Percentiles rank a stretch among this genome's conserved stretches.
These are phyloP conservation scores for Rhizomucor miehei DNA, from an alignment of 371 early-diverging fungal genomes.

Conservation along the genomic window DNA sequence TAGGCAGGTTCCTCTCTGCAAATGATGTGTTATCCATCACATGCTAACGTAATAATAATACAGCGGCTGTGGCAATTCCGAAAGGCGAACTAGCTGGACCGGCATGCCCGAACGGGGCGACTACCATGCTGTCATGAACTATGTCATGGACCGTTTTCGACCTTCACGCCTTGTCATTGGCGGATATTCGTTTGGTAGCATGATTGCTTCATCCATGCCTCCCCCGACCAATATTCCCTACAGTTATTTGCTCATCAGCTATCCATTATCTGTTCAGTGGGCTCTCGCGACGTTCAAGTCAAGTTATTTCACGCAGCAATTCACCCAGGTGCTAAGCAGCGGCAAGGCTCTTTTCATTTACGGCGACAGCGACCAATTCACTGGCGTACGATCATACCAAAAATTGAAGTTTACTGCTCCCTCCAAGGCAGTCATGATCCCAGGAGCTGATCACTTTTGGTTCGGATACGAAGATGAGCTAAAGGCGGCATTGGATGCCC, in stretches of 20 bases:
- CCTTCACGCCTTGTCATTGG: conserved; percentile 4
- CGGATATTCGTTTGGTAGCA: conserved; percentile 49
- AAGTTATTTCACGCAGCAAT: conserved; percentile 24
- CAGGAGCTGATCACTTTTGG: conserved; percentile 39
- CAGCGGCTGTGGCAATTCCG: conserved; percentile 53
- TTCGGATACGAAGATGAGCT: conserved; percentile 16
- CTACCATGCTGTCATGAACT: conserved; percentile 46
- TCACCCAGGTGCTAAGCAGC: conserved; percentile 4
- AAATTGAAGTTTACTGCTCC: conserved; percentile 20
- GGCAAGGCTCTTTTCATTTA: conserved; percentile 20
- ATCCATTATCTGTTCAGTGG: conserved; percentile 42
- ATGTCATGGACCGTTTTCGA: conserved; percentile 13
- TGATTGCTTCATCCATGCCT: conserved; percentile 38
- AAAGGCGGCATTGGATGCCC: too few species aligned
- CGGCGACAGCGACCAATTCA: conserved; percentile 42
- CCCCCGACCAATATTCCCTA: conserved; percentile 8
- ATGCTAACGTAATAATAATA: not conserved
- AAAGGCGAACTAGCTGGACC: conserved; percentile 57
- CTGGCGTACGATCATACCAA: conserved; percentile 19
- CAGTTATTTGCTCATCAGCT: conserved; percentile 34
- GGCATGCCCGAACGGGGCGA: conserved; percentile 56
- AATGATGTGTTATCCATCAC: not conserved
- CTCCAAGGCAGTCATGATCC: conserved; percentile 9
- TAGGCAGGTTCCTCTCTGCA: conserved; percentile 12
- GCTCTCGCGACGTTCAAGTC: conserved; percentile 28